Base-by-base conservation (phyloP, 768 basidiomycete genomes). In the Piloderma croceum region DNA sequence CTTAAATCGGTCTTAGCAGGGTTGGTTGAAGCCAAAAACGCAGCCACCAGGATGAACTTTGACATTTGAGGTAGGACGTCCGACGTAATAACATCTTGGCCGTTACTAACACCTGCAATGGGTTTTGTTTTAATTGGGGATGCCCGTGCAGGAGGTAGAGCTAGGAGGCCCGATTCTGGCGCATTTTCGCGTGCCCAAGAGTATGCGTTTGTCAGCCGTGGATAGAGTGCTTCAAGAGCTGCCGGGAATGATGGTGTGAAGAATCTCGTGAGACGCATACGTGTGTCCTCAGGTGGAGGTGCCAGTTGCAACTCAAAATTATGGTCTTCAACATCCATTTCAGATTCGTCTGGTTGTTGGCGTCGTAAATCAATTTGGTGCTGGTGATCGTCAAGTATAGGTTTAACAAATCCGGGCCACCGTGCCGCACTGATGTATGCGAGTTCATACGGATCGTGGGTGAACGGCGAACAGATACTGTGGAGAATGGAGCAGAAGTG, bases 11-110 rank as follows among this genome's bases (percentile, higher is more conserved):
- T 81, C 52, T 79, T 83, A 0, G 80, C 60, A 2, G 91, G 90
- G 52, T 94, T 96, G 31, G 82, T 84, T 31, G 88, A 89, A 5
- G 90, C 88, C 29, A 91, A 61, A 53, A 81, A 94, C 1, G 81
- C 76, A 0, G 87, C 83, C 3, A 91, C 58, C 4, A 92, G 62
- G 18, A 91, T 68, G 50, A 79, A 90, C 52, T 83, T 84, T 17
- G 79, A 78, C 70, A 86, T 76, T 4, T 74, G 71, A 2, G 83
- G 80, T 24, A 84, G 64, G 15, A 65, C 59, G 4, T 57, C 56
- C 12, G 67, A 53, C 20, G 50, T 54, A 32, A 51, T 37, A 21
- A 39, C 33, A 23, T 39, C 52, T 35, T 51, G 23, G 18, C 24
- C 24, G 31, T 38, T 13, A 25, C 23, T 37, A 27, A 18, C 18